These are phyloP conservation scores for Ajuga reptans DNA, from an alignment of 305 asterid genomes.

Conservation along the genomic window DNA sequence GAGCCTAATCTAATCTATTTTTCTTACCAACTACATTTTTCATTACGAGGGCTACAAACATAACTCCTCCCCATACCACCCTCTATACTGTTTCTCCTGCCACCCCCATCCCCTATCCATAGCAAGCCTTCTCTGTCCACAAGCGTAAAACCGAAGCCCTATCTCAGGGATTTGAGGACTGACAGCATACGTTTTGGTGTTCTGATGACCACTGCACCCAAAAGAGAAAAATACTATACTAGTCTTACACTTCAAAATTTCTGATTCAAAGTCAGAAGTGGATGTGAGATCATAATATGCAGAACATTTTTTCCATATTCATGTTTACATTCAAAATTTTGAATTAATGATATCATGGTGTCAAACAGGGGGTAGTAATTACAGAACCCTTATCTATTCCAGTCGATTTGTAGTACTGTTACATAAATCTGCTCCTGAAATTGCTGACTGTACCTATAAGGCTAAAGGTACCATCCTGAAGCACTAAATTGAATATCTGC, in stretches of 20 bases:
- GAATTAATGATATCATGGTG: not conserved
- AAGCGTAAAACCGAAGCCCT: not conserved
- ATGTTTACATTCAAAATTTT: not conserved
- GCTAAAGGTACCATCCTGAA: not conserved
- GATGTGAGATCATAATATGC: not conserved
- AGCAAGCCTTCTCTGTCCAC: not conserved
- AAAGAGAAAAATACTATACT: not conserved
- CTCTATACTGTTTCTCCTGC: not conserved
- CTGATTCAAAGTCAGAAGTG: not conserved
- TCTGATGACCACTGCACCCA: not conserved
- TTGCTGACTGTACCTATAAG: constrained; percentile 3
- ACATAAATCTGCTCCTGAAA: constrained; percentile 10
- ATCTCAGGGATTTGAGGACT: not conserved
- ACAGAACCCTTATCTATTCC: not conserved
- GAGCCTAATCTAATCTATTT: not conserved
- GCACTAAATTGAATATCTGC: constrained; percentile 30
- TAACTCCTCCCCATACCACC: not conserved
- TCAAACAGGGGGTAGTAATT: constrained; percentile 6
- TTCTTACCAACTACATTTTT: not conserved
- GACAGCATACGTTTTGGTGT: not conserved
- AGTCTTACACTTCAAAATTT: not conserved
- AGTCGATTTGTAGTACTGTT: not conserved
- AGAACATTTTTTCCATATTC: constrained; percentile 5
- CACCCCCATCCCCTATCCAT: not conserved
- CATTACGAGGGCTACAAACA: not conserved